These are phyloP conservation scores for Hypoxylon intermedium DNA, from an alignment of 495 filamentous ascomycete species.

Conservation along the genomic window DNA sequence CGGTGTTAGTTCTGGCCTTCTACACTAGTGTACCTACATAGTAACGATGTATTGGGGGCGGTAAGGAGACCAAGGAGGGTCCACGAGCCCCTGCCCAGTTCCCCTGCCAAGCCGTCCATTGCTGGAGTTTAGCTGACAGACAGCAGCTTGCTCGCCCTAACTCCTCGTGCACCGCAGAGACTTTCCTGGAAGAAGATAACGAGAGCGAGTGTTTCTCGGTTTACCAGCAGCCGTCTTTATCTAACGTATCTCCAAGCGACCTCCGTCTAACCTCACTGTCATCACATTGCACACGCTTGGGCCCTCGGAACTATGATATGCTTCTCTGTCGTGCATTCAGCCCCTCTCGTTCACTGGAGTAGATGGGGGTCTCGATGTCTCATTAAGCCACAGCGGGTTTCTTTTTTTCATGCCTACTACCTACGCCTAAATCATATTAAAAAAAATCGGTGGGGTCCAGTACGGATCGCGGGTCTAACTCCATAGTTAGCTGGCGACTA, in stretches of 20 bases:
- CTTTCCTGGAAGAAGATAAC: conserved; percentile 10
- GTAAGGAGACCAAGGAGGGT: too few relatives aligned
- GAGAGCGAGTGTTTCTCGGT: conserved; percentile 3
- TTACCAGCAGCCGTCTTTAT: too few relatives aligned
- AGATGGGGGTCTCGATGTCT: conserved; percentile 1
- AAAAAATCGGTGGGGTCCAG: too few relatives aligned
- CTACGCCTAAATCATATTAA: conserved; percentile 2
- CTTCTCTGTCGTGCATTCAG: conserved; percentile 10
- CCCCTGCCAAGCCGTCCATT: not conserved
- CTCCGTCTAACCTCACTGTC: not conserved
- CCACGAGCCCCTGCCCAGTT: not conserved
- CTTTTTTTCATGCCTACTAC: conserved; percentile 4
- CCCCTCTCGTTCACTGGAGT: not conserved
- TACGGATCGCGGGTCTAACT: not conserved
- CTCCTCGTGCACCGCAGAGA: not conserved
- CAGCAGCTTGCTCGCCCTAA: not conserved
- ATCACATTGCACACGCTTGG: not conserved
- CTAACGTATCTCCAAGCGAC: not conserved
- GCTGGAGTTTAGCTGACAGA: conserved; percentile 13
- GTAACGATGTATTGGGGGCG: too few relatives aligned
- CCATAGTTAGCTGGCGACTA: too few relatives aligned
- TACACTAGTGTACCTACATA: not conserved
- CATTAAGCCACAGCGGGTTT: conserved; percentile 14
- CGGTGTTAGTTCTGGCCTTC: conserved; percentile 4
- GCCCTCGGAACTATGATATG: conserved; percentile 4